Evolutionary conservation across 306 rosid genomes (phyloP).

Genomic region (Lathyrus aphaca): DNA sequence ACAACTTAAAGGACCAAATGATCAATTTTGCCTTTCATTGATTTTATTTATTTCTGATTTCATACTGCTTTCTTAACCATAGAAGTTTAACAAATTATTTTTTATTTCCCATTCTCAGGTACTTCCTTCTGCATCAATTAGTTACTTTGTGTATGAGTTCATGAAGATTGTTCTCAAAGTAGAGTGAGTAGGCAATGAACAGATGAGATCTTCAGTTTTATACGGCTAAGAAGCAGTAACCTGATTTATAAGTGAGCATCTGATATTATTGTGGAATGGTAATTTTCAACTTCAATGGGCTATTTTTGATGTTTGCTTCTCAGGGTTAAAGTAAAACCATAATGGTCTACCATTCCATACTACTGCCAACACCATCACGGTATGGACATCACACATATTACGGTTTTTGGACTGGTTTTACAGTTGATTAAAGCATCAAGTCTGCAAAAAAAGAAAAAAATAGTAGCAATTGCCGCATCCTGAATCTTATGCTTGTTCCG

Average conservation of each 20-base stretch:
- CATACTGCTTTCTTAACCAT: slow-evolving; percentile 22
- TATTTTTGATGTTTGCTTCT: slow-evolving; percentile 36
- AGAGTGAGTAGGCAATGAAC: slow-evolving; percentile 56
- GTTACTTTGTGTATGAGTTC: slow-evolving; percentile 93
- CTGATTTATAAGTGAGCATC: slow-evolving; percentile 16
- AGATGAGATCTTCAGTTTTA: slow-evolving; percentile 37
- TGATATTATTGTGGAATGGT: slow-evolving; percentile 26
- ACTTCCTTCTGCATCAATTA: slow-evolving; percentile 93
- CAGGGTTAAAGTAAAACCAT: slow-evolving; percentile 32
- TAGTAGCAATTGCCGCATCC: slow-evolving; percentile 33
- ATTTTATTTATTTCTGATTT: background rate
- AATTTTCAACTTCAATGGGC: slow-evolving; percentile 38
- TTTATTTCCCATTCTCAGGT: slow-evolving; percentile 59
- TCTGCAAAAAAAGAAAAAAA: slow-evolving; percentile 28
- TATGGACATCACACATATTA: background rate
- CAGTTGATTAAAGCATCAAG: slow-evolving; percentile 32
- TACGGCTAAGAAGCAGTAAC: slow-evolving; percentile 34
- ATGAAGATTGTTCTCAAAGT: slow-evolving; percentile 95
- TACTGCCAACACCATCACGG: background rate
- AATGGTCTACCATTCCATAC: slow-evolving; percentile 23
- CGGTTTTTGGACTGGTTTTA: slow-evolving; percentile 35
- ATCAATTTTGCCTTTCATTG: background rate
- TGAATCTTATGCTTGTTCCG: slow-evolving; percentile 23
- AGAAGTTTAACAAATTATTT: slow-evolving; percentile 18
- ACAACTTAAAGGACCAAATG: background rate